Evolutionary conservation across 202 grass and related monocot species (phyloP).

Genomic region (Tripidium arundinaceum): DNA sequence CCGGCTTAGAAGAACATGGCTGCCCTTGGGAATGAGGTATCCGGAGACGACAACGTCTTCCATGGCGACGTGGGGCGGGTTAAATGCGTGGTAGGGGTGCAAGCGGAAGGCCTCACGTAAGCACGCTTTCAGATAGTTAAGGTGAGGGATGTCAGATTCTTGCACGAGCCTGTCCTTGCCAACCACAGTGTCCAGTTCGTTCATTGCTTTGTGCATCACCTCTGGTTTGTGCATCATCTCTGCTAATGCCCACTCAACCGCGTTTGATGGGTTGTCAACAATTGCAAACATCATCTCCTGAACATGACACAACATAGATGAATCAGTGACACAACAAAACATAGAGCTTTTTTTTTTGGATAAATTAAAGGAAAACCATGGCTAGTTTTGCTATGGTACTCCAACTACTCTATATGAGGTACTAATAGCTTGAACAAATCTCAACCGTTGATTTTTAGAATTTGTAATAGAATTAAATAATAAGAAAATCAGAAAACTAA

Average conservation of each 20-base stretch:
- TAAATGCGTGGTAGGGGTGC: slow-evolving; percentile 42
- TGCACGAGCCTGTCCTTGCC: slow-evolving; percentile 33
- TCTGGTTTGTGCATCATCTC: slow-evolving; percentile 14
- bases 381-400: no score
- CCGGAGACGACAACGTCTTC: not conserved
- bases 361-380: no score
- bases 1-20: slow-evolving; percentile 37
- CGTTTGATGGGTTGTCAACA: slow-evolving; percentile 32
- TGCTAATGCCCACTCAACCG: slow-evolving; percentile 28
- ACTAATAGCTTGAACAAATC: no score
- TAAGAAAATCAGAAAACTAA: no score
- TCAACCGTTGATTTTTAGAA: no score
- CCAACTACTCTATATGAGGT: no score
- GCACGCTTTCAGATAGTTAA: slow-evolving; percentile 47
- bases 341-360: no score
- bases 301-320: not conserved
- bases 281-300: slow-evolving; percentile 19
- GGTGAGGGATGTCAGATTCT: slow-evolving; percentile 33
- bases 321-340: not conserved
- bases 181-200: slow-evolving; percentile 29
- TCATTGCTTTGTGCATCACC: not conserved
- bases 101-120: slow-evolving; percentile 44
- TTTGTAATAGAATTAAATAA: no score
- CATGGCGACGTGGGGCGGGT: slow-evolving; percentile 41
- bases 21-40: slow-evolving; percentile 43